Evolutionary conservation across 345 rosid genomes (phyloP).

Genomic region (Moringa oleifera): DNA sequence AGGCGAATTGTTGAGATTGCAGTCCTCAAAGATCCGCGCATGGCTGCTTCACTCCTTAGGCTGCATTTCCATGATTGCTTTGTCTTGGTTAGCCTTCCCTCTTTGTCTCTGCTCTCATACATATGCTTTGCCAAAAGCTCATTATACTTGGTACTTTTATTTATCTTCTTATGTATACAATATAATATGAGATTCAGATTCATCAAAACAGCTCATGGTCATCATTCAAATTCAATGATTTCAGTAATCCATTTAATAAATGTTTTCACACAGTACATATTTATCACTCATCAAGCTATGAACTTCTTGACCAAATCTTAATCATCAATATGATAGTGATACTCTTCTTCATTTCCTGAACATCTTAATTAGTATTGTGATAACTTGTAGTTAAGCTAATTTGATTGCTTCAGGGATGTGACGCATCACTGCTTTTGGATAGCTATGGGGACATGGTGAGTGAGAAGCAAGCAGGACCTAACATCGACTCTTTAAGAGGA

Average conservation of each 20-base stretch:
- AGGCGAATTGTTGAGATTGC: conserved; percentile 51
- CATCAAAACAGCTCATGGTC: too few relatives aligned
- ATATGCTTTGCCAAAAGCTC: background rate
- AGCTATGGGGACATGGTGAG: conserved; percentile 50
- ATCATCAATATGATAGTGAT: too few relatives aligned
- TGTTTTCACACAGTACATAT: too few relatives aligned
- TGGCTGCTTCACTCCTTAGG: conserved; percentile 81
- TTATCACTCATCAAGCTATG: too few relatives aligned
- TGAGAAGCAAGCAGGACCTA: conserved; percentile 73
- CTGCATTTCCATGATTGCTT: conserved; percentile 88
- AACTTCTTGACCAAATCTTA: too few relatives aligned
- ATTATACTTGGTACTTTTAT: background rate
- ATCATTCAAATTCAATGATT: too few relatives aligned
- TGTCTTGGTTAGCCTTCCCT: conserved; percentile 41
- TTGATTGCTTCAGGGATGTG: conserved; percentile 54
- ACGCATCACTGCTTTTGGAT: conserved; percentile 65
- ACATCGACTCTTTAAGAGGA: conserved; percentile 58
- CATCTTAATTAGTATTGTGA: background rate
- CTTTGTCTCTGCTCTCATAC: background rate
- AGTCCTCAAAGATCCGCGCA: conserved; percentile 58
- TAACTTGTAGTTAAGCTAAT: background rate
- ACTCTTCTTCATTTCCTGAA: too few relatives aligned
- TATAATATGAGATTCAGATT: too few relatives aligned
- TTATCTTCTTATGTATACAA: background rate
- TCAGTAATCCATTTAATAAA: too few relatives aligned